These are phyloP conservation scores for Bisporella sp. DNA, from an alignment of 2,329 filamentous ascomycete species.

Conservation along the genomic window DNA sequence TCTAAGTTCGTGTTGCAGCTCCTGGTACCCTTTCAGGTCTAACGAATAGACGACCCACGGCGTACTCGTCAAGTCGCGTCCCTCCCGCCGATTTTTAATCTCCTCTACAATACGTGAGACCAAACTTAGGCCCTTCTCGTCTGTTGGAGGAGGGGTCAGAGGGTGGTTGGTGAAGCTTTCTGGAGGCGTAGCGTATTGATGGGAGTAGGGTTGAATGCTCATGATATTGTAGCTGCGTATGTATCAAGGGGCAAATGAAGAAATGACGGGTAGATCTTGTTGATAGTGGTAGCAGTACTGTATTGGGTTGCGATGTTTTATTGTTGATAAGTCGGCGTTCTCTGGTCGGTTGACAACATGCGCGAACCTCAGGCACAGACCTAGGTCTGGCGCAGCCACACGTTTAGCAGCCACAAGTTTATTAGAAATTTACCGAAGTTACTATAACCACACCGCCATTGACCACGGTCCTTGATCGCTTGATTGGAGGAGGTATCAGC, in stretches of 20 bases:
- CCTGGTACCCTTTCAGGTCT: constrained; percentile 8
- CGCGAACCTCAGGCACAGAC: background rate
- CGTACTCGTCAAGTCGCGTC: constrained; percentile 3
- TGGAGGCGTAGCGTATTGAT: constrained; percentile 11
- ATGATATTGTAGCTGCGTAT: constrained; percentile 7
- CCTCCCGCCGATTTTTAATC: constrained; percentile 6
- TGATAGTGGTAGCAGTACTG: constrained; percentile 2
- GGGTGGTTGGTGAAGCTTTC: constrained; percentile 12
- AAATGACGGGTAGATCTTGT: constrained; percentile 3
- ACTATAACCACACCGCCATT: constrained; percentile 1
- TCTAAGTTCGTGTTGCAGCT: constrained; percentile 8
- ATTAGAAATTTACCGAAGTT: background rate
- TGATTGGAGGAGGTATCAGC: constrained; percentile 1
- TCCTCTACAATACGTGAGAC: constrained; percentile 10
- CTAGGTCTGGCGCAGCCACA: background rate
- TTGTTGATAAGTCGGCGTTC: background rate
- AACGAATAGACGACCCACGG: constrained; percentile 10
- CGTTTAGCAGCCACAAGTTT: background rate
- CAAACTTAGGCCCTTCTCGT: constrained; percentile 6
- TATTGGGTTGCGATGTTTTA: background rate
- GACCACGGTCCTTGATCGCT: constrained; percentile 4
- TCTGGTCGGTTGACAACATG: background rate
- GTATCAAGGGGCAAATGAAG: constrained; percentile 1
- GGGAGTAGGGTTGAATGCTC: constrained; percentile 8
- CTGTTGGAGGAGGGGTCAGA: constrained; percentile 15